Evolutionary conservation across 805 yeast species (phyloP), one percentile per base, ranked within the genome.

Genomic region (Clavispora phyllophila): DNA sequence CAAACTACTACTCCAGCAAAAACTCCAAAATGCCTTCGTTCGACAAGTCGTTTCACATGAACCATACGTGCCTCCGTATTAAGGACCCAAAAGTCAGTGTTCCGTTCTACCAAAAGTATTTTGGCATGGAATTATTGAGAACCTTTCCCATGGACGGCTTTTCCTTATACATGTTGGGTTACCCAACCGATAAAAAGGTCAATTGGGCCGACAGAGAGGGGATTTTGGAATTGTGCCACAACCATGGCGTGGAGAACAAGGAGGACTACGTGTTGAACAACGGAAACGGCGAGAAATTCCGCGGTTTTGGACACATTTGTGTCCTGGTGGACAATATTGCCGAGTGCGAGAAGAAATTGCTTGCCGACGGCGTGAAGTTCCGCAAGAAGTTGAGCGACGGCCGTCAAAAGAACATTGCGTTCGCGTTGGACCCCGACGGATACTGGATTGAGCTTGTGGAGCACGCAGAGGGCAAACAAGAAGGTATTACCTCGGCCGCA

Each of bases 291-390:
- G 88, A 83, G 41, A 91, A 95, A 31, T 71, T 79, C 61, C 77
- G 91, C 51, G 98, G 99, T 0, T 91, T 90, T 58, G 99, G 99
- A 18, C 99, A 91, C 65, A 81, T 89, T 45, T 88, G 96, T 65
- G 67, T 91, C 51, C 75, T 96, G 1, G 96, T 90, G 13, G 87
- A 87, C 53, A 82, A 90, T 65, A 78, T 91, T 44, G 80, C 66
- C 41, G 75, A 60, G 9, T 68, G 81, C 5, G 88, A 91, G 62
- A 65, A 66, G 32, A 61, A 68, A 22, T 70, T 91, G 46, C 76
- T 83, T 49, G 62, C 63, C 1, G 68, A 73, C 36, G 85, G 83
- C 17, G 96, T 84, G 42, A 60, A 65, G 39, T 91, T 91, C 72
- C 79, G 90, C 66, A 93, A 91, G 73, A 86, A 73, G 58, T 70